A percentile compares a stretch with the other conserved stretches of the same genome.
Evolutionary conservation across 2,329 filamentous ascomycete genomes (phyloP).

Genomic region (Orbilia oligospora): DNA sequence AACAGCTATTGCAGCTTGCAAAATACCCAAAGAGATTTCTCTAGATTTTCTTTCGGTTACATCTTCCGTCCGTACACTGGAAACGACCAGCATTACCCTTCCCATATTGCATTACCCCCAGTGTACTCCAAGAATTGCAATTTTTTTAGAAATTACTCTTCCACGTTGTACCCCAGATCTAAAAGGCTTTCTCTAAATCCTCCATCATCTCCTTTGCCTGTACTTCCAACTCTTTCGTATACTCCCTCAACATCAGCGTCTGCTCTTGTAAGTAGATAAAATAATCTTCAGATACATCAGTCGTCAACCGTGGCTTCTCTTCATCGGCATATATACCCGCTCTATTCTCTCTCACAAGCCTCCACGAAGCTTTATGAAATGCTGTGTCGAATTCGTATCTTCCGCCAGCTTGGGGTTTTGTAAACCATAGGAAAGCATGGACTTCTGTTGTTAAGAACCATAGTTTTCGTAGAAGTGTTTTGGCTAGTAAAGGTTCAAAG

Average conservation of each 20-base stretch:
- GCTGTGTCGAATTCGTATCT: conserved; percentile 47
- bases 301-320: neutral
- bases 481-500: conserved; percentile 3
- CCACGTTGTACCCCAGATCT: neutral
- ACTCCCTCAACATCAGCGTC: conserved; percentile 28
- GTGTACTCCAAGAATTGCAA: neutral
- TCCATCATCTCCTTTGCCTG: conserved; percentile 42
- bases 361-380: conserved; percentile 45
- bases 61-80: neutral
- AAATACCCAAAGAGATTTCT: neutral
- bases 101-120: neutral
- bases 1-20: neutral
- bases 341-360: conserved; percentile 34
- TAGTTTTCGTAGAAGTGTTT: conserved; percentile 42
- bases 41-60: neutral
- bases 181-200: conserved; percentile 21
- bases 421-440: conserved; percentile 55
- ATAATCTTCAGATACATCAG: conserved; percentile 42
- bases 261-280: conserved; percentile 57
- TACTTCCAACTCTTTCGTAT: conserved; percentile 32
- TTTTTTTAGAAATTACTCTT: too few relatives aligned
- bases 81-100: neutral
- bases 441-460: conserved; percentile 51
- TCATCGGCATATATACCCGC: conserved; percentile 27
- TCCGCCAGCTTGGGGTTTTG: conserved; percentile 13